These are phyloP conservation scores for Fusarium staphyleae DNA, from an alignment of 2,329 filamentous ascomycete species.

Conservation along the genomic window DNA sequence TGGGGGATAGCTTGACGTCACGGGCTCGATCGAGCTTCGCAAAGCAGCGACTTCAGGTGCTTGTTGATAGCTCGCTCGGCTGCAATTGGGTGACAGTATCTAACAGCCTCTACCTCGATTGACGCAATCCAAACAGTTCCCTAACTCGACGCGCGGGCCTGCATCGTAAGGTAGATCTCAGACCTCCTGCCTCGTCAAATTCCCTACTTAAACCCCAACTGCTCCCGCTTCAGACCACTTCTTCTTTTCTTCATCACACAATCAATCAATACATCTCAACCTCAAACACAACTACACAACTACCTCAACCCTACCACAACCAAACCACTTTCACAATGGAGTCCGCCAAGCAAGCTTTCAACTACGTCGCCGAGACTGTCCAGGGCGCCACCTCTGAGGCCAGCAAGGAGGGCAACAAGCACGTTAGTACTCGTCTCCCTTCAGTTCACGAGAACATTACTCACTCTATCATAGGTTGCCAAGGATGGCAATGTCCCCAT, in stretches of 20 bases:
- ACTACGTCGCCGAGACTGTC: conserved; percentile 73
- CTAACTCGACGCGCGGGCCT: conserved; percentile 9
- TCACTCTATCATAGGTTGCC: conserved; percentile 51
- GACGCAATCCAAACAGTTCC: neutral
- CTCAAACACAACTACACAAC: conserved; percentile 23
- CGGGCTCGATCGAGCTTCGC: conserved; percentile 3
- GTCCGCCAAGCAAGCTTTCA: conserved; percentile 65
- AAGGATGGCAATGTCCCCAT: conserved; percentile 65
- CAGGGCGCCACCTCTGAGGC: conserved; percentile 63
- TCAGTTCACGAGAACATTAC: neutral
- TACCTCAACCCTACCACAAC: conserved; percentile 12
- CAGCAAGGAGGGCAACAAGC: conserved; percentile 76
- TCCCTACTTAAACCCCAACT: conserved; percentile 33
- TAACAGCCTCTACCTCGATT: conserved; percentile 14
- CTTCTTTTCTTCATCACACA: conserved; percentile 18
- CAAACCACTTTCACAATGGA: conserved; percentile 55
- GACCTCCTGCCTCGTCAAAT: conserved; percentile 2
- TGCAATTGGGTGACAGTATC: neutral
- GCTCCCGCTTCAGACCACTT: conserved; percentile 1
- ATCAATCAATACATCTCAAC: conserved; percentile 24
- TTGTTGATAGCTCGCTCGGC: conserved; percentile 1
- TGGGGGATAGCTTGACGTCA: conserved; percentile 28
- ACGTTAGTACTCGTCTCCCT: conserved; percentile 24
- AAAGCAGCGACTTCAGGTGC: conserved; percentile 1
- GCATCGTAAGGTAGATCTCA: conserved; percentile 10